Base-by-base conservation (phyloP, 192 early-diverging fungal genomes). In the Pecoramyces ruminantium region DNA sequence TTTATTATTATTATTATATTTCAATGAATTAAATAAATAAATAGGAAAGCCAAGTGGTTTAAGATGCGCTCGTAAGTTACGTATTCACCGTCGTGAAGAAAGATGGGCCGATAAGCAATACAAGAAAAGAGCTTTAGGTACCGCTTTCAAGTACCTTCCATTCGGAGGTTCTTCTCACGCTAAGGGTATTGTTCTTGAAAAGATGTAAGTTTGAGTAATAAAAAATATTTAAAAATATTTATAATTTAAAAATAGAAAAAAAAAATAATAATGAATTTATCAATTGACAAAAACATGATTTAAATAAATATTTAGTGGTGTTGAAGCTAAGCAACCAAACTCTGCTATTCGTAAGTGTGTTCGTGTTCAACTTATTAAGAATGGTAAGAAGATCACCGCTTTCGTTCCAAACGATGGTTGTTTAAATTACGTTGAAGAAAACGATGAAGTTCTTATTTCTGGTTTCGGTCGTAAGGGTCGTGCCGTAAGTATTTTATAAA, bases 271-370 rank as follows among this genome's bases (percentile, higher is more conserved):
- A n/a, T n/a, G n/a, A n/a, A n/a, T n/a, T n/a, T n/a, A n/a, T n/a
- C n/a, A n/a, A n/a, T n/a, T n/a, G n/a, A n/a, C n/a, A n/a, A n/a
- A n/a, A n/a, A n/a, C n/a, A n/a, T n/a, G n/a, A n/a, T n/a, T n/a
- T n/a, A n/a, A n/a, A n/a, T n/a, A n/a, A n/a, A n/a, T n/a, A n/a
- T n/a, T n/a, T 6, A 34, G 30, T 89, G 98, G 97, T 94, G 95
- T 99, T 86, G 98, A 99, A 92, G 96, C 98, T 88, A 99, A 99
- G 90, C 98, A 99, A 89, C 98, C 98, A 88, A 99, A 99, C 95
- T 99, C 98, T 91, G 98, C 98, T 83, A 99, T 99, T 93, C 96
- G 98, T 90, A 99, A 99, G 92, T 98, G 97, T 91, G 96, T 99
- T 83, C 96, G 98, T 95, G 97, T 96, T 84, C 98, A 99, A 92